These are phyloP conservation scores for Fusarium lyarnte DNA, from an alignment of 2,329 filamentous ascomycete genomes.

Conservation along the genomic window DNA sequence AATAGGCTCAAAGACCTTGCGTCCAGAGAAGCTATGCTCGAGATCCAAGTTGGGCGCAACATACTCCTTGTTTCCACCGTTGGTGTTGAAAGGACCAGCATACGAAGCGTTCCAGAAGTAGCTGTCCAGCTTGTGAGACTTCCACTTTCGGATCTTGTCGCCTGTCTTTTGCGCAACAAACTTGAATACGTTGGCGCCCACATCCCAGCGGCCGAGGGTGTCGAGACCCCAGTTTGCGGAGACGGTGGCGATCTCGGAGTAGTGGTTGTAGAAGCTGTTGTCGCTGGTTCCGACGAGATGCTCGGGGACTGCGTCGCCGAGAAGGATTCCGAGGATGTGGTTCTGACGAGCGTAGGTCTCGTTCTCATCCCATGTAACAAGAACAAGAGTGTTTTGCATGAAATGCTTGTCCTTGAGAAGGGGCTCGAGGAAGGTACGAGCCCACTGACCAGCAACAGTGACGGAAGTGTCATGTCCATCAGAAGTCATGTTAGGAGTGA, in stretches of 20 bases:
- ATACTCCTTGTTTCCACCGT: constrained; percentile 48
- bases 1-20: constrained; percentile 51
- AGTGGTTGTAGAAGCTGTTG: constrained; percentile 76
- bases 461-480: constrained; percentile 81
- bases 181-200: constrained; percentile 75
- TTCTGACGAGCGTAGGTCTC: constrained; percentile 74
- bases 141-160: constrained; percentile 58
- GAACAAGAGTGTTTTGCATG: constrained; percentile 77
- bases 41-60: constrained; percentile 54
- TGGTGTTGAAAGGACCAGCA: constrained; percentile 57
- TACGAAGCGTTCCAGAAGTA: constrained; percentile 65
- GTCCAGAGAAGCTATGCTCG: constrained; percentile 45
- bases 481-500: constrained; percentile 79
- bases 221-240: constrained; percentile 75
- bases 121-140: constrained; percentile 48
- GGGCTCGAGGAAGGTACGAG: constrained; percentile 73
- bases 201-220: constrained; percentile 77
- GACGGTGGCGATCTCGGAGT: constrained; percentile 73
- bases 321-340: constrained; percentile 73
- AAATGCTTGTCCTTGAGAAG: constrained; percentile 76
- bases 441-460: constrained; percentile 74
- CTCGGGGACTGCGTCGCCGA: constrained; percentile 77
- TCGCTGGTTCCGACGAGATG: constrained; percentile 75
- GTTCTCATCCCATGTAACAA: constrained; percentile 84
- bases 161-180: constrained; percentile 69